Conservation (phyloP, 1,284 basidiomycete species). For the Taiwanofungus camphoratus region DNA sequence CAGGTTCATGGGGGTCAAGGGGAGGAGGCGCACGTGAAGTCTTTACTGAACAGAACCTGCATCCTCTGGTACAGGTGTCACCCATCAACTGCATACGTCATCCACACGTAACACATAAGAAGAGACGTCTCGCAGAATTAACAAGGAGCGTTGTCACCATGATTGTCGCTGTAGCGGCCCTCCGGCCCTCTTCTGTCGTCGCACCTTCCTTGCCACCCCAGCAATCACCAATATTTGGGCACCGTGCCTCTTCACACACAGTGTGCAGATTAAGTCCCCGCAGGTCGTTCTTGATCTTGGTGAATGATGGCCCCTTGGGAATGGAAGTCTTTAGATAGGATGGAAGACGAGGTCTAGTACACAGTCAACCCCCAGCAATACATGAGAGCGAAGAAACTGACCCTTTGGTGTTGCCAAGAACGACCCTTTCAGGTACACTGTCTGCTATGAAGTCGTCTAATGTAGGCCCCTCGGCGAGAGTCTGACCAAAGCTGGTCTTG, state of each 20-base stretch:
- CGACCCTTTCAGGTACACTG: conserved; percentile 56
- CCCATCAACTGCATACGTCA: conserved; percentile 79
- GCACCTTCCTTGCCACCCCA: conserved; percentile 88
- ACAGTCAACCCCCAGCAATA: background rate
- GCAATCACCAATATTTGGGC: conserved; percentile 99
- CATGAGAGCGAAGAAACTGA: conserved; percentile 31
- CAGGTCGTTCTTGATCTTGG: conserved; percentile 92
- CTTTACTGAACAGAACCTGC: conserved; percentile 97
- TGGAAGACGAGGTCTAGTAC: conserved; percentile 78
- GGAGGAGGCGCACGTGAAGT: conserved; percentile 87
- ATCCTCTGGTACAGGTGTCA: conserved; percentile 98
- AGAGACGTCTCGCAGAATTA: background rate
- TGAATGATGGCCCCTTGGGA: conserved; percentile 85
- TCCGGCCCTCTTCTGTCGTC: conserved; percentile 71
- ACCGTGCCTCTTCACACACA: conserved; percentile 98
- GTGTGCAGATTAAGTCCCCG: conserved; percentile 90
- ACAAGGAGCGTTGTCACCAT: conserved; percentile 61
- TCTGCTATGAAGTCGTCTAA: conserved; percentile 84
- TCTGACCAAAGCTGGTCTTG: conserved; percentile 47
- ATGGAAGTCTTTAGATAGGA: conserved; percentile 91
- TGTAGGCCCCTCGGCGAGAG: conserved; percentile 67
- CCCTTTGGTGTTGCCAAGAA: conserved; percentile 77
- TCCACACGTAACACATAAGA: conserved; percentile 4
- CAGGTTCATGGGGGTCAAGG: conserved; percentile 94
- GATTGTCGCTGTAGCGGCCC: conserved; percentile 95